Base-by-base conservation (phyloP, 768 basidiomycete genomes). In the Podaxis pistillaris region DNA sequence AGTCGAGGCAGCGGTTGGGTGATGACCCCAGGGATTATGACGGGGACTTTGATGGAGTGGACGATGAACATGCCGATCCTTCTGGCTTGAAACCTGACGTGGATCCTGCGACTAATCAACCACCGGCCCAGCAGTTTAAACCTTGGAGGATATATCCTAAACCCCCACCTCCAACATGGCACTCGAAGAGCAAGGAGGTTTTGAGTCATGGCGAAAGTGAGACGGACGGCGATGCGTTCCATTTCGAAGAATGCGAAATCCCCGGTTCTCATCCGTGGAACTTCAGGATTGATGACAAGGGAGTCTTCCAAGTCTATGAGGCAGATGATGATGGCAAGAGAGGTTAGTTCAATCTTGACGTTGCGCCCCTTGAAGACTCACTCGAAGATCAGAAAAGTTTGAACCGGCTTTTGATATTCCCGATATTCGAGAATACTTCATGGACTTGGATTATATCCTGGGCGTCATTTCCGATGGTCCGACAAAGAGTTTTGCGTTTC, bases 161-260 rank as follows among this genome's bases (percentile, higher is more conserved):
- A 11, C 96, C 97, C 4, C 97, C 97, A 0, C 92, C 93, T 2
- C 96, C 96, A 0, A 95, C 95, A 68, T 99, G 97, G 97, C 93
- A 94, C 69, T 95, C 91, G 88, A 83, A 78, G 44, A 78, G 84
- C 52, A 76, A 83, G 54, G 72, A 81, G 11, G 76, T 76, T 7
- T 77, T 83, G 37, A 83, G 79, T 62, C 66, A 76, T 9, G 81
- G 80, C 55, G 75, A 75, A 36, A 60, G 67, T 24, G 58, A 64
- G 66, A 56, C 57, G 70, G 44, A 61, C 67, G 69, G 75, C 11
- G 77, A 81, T n/a, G 83, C 82, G 44, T 96, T 97, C 68, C 76
- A 82, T 13, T 87, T 91, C 64, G 79, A 83, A 59, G 78, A 85
- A n/a, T 93, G 88, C 69, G 76, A 84, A 15, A 91, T 97, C 47